Percentiles rank a stretch among this genome's conserved stretches.
phyloP scores from a whole-genome alignment of 148 eudicot species.

The Rhododendron molle region DNA sequence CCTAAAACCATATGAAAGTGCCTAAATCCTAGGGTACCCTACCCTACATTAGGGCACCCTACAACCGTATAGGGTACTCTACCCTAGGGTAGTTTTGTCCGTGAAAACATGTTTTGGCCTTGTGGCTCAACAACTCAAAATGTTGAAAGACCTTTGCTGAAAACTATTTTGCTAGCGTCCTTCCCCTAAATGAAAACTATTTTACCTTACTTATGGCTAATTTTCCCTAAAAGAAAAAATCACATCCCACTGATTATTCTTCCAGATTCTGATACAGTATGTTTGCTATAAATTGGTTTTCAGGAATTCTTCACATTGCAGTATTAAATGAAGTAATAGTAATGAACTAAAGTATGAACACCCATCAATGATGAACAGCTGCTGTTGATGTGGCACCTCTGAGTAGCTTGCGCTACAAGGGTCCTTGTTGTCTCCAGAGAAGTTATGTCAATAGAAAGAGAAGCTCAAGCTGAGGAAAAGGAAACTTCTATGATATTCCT shows the following conservation, averaged over 20 bases:
- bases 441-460: not conserved
- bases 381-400: not conserved
- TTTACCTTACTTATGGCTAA: no score
- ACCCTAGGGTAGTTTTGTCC: no score
- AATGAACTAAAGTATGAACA: not conserved
- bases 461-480: not conserved
- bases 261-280: not conserved
- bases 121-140: no score
- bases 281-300: not conserved
- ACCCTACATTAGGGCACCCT: no score
- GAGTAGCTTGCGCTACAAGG: not conserved
- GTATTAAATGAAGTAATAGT: not conserved
- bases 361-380: not conserved
- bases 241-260: not conserved
- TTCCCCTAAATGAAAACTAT: no score
- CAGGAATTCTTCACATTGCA: not conserved
- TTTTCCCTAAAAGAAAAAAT: no score
- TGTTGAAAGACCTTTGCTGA: no score
- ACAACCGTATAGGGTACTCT: no score
- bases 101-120: no score
- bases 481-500: not conserved
- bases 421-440: not conserved
- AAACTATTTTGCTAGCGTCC: no score
- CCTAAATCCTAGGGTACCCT: no score
- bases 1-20: no score